Percentiles rank a stretch among this genome's conserved stretches.
Evolutionary conservation across 2,329 filamentous ascomycete species (phyloP).

Genomic region (Scedosporium aurantiacum): DNA sequence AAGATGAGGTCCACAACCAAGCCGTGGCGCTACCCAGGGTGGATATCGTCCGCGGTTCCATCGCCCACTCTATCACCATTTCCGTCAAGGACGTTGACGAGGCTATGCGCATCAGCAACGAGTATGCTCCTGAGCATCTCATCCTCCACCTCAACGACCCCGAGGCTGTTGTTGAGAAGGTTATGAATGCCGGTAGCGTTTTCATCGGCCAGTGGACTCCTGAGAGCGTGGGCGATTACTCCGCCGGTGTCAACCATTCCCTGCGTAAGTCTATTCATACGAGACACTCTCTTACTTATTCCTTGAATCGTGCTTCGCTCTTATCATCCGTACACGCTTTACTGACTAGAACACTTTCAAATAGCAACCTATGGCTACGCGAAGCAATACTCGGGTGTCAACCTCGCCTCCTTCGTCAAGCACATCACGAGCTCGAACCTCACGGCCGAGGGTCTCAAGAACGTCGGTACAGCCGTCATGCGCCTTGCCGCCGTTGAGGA

Average conservation of each 20-base stretch:
- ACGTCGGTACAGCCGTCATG: constrained; percentile 86
- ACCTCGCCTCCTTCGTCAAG: constrained; percentile 90
- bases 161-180: constrained; percentile 59
- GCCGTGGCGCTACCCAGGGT: constrained; percentile 79
- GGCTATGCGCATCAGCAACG: constrained; percentile 75
- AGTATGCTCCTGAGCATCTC: constrained; percentile 91
- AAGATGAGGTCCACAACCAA: constrained; percentile 82
- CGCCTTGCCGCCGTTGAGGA: constrained; percentile 89
- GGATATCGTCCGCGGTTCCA: constrained; percentile 83
- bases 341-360: constrained; percentile 12
- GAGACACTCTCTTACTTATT: neutral
- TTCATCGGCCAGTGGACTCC: constrained; percentile 96
- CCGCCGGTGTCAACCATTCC: constrained; percentile 93
- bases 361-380: constrained; percentile 93
- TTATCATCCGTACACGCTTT: neutral
- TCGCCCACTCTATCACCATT: constrained; percentile 85
- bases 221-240: constrained; percentile 96
- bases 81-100: constrained; percentile 59
- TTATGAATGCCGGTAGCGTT: constrained; percentile 90
- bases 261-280: constrained; percentile 59
- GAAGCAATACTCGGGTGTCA: constrained; percentile 97
- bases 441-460: constrained; percentile 71
- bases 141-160: constrained; percentile 82
- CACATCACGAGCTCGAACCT: constrained; percentile 94
- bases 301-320: neutral